Percentiles rank a stretch among this genome's conserved stretches.
Evolutionary conservation across 2,329 filamentous ascomycete genomes (phyloP).

Genomic region (Hypoxylon sp.): DNA sequence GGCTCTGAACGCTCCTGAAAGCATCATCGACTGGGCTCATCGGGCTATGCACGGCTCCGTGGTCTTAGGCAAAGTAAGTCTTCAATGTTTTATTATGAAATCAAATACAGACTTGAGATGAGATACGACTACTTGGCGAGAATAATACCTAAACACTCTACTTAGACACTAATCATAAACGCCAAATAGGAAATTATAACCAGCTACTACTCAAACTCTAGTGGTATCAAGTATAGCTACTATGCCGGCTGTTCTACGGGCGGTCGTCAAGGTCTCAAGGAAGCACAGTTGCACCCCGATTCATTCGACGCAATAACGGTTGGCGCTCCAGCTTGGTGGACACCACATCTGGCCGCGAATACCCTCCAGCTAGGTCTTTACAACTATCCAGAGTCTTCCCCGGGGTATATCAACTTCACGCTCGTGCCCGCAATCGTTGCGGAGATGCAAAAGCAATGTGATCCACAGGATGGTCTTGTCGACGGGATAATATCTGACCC

Average conservation of each 20-base stretch:
- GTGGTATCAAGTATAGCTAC: slow-evolving; percentile 57
- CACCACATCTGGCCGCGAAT: slow-evolving; percentile 49
- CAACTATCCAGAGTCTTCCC: slow-evolving; percentile 53
- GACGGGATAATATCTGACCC: slow-evolving; percentile 55
- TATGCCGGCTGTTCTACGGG: slow-evolving; percentile 68
- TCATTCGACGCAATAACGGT: slow-evolving; percentile 67
- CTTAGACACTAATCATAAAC: not conserved
- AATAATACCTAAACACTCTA: not conserved
- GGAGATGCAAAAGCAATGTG: slow-evolving; percentile 55
- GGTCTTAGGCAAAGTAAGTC: slow-evolving; percentile 51
- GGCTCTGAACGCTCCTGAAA: slow-evolving; percentile 51
- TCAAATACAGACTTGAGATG: no score
- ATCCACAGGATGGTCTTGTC: slow-evolving; percentile 53
- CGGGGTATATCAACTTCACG: slow-evolving; percentile 52
- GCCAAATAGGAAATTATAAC: slow-evolving; percentile 54
- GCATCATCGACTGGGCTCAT: slow-evolving; percentile 51
- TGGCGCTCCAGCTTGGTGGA: slow-evolving; percentile 61
- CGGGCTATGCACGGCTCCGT: slow-evolving; percentile 59
- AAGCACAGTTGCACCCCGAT: slow-evolving; percentile 60
- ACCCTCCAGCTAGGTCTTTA: slow-evolving; percentile 54
- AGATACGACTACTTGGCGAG: no score
- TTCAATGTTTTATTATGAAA: not conserved
- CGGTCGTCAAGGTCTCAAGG: slow-evolving; percentile 65
- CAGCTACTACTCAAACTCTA: slow-evolving; percentile 55
- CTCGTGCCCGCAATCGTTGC: slow-evolving; percentile 52